phyloP scores from a whole-genome alignment of 192 early-diverging fungal species.

The Fimicolochytrium jonesii region DNA sequence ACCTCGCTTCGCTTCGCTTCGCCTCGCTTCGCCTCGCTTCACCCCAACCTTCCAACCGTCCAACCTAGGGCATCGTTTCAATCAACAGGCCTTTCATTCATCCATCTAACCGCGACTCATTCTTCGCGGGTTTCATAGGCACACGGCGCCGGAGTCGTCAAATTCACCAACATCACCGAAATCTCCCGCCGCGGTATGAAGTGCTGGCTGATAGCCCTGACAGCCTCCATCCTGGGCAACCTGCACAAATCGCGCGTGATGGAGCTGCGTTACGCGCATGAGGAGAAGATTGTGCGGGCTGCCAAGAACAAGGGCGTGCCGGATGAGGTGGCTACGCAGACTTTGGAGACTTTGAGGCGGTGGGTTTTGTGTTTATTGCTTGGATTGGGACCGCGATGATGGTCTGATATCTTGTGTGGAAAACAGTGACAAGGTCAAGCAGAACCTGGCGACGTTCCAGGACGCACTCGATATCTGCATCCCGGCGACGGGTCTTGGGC shows the following conservation, averaged over 20 bases:
- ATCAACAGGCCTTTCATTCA: too few relatives aligned
- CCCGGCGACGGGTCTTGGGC: slow-evolving; percentile 65
- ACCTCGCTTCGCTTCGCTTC: too few relatives aligned
- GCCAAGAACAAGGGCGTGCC: slow-evolving; percentile 23
- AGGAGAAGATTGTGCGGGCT: slow-evolving; percentile 16
- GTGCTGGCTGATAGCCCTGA: slow-evolving; percentile 65
- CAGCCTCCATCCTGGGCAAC: slow-evolving; percentile 56
- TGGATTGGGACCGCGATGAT: too few relatives aligned
- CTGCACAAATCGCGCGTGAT: slow-evolving; percentile 64
- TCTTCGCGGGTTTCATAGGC: slow-evolving; percentile 28
- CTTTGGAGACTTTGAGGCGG: slow-evolving; percentile 19
- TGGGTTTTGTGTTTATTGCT: too few relatives aligned
- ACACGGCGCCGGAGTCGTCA: slow-evolving; percentile 57
- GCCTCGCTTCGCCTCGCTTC: too few relatives aligned
- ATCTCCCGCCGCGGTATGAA: slow-evolving; percentile 53
- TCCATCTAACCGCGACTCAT: too few relatives aligned
- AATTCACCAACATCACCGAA: slow-evolving; percentile 60
- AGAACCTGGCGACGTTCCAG: slow-evolving; percentile 50
- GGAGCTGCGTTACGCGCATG: slow-evolving; percentile 38
- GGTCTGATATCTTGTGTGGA: too few relatives aligned
- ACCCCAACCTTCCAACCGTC: too few relatives aligned
- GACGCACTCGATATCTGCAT: slow-evolving; percentile 69
- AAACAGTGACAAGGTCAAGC: too few relatives aligned
- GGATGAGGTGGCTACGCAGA: slow-evolving; percentile 18
- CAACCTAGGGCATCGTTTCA: too few relatives aligned